Evolutionary conservation across 352 stramenopile species (phyloP).

Genomic region (Pythium diclinum): DNA sequence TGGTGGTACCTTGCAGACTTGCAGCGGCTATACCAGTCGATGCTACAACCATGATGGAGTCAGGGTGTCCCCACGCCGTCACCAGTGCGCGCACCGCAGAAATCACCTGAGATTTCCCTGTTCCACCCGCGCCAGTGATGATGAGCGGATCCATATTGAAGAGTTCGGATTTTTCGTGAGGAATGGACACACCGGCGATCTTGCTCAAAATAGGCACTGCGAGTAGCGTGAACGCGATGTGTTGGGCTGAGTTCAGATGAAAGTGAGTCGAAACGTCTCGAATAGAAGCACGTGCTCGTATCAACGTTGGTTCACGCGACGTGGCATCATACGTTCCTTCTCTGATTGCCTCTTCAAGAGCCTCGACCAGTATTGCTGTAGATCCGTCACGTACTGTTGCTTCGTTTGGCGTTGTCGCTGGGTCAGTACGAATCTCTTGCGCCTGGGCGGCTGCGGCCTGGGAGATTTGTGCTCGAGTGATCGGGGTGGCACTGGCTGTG

Average conservation of each 20-base stretch:
- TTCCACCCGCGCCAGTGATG: slow-evolving; percentile 18
- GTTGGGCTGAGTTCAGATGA: neutral
- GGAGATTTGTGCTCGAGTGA: neutral
- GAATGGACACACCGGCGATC: neutral
- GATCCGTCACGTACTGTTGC: no score
- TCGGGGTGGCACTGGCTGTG: no score
- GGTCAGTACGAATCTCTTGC: no score
- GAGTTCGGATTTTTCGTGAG: neutral
- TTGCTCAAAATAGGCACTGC: slow-evolving; percentile 6
- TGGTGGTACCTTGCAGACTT: slow-evolving; percentile 18
- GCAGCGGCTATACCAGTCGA: slow-evolving; percentile 21
- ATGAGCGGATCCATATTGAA: slow-evolving; percentile 11
- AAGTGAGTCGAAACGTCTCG: slow-evolving; percentile 1
- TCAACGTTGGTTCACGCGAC: neutral
- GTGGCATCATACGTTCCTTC: no score
- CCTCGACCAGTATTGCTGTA: no score
- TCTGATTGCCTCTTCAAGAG: no score
- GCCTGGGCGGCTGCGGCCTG: no score
- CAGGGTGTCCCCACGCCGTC: neutral
- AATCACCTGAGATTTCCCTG: slow-evolving; percentile 21
- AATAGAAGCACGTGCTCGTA: neutral
- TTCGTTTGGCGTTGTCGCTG: no score
- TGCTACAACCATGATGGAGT: slow-evolving; percentile 3
- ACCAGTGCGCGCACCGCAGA: slow-evolving; percentile 6
- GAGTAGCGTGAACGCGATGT: slow-evolving; percentile 12